Evolutionary conservation across 2,329 filamentous ascomycete genomes (phyloP), one percentile per base, ranked within the genome.

Genomic region (Pseudogymnoascus sp.): DNA sequence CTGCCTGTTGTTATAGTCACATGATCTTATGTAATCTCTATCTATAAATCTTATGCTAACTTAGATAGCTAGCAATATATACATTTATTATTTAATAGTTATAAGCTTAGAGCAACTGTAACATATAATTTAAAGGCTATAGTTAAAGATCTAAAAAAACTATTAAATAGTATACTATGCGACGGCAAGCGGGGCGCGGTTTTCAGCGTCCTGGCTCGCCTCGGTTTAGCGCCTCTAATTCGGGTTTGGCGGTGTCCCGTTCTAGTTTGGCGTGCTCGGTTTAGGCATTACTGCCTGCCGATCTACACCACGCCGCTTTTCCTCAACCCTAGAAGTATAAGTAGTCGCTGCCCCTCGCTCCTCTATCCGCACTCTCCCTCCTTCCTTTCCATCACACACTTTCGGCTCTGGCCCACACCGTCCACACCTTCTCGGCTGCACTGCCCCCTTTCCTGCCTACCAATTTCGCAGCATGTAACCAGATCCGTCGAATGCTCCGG

Each of bases 381-480:
- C 42, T 59, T 37, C 53, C 53, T 35, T 59, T 59, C 53, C 29
- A 59, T 59, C 8, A 59, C 53, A 59, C 53, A 59, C 53, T 35
- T 59, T 59, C 11, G 6, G 24, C 26, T 59, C 26, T 59, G 6
- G 53, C 53, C 13, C 8, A 37, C 53, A 59, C n/a, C 2, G 14
- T 59, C 19, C 6, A 37, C 26, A 35, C 53, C 26, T 59, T 59
- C 53, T 35, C 8, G 2, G 53, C 19, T 19, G 53, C 53, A 35
- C 53, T 24, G 40, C 16, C 53, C 53, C 53, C n/a, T 33, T 33
- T 29, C 21, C 53, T 35, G 53, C 53, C 53, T 35, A 35, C 53
- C n/a, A 59, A 35, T 59, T 33, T 59, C 19, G 19, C 19, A 19
- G 19, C 19, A 19, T 19, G 19, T 19, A 19, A 19, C 19, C 19